Evolutionary conservation across 306 rosid species (phyloP).

Genomic region (Cotoneaster glaucophyllus): DNA sequence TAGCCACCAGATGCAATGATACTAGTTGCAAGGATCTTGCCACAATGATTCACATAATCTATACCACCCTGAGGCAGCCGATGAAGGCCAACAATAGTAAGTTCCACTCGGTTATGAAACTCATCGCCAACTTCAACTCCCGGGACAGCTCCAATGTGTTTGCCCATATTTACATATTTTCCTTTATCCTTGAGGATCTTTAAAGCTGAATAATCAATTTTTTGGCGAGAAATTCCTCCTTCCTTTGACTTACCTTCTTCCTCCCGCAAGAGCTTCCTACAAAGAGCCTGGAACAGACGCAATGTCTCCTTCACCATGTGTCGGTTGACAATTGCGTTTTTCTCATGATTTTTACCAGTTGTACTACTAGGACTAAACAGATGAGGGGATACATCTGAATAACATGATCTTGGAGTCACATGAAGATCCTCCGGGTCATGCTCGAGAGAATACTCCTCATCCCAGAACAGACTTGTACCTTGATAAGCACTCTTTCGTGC

Average conservation of each 20-base stretch:
- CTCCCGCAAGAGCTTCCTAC: constrained; percentile 73
- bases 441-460: constrained; percentile 18
- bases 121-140: constrained; percentile 96
- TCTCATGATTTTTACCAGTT: constrained; percentile 18
- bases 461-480: constrained; percentile 36
- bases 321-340: constrained; percentile 40
- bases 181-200: constrained; percentile 49
- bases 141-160: constrained; percentile 69
- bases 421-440: constrained; percentile 15
- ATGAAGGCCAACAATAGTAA: constrained; percentile 71
- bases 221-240: constrained; percentile 20
- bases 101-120: constrained; percentile 83
- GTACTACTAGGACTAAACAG: constrained; percentile 38
- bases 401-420: constrained; percentile 15
- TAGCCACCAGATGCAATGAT: constrained; percentile 86
- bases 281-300: constrained; percentile 66
- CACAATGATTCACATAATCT: constrained; percentile 53
- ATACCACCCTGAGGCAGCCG: constrained; percentile 75
- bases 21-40: constrained; percentile 67
- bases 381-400: constrained; percentile 32
- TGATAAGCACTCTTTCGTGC: constrained; percentile 16
- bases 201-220: constrained; percentile 58
- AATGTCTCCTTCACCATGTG: constrained; percentile 63
- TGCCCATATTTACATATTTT: constrained; percentile 54
- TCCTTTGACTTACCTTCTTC: constrained; percentile 49